A percentile compares a stretch with the other conserved stretches of the same genome.
These are phyloP conservation scores for Conidiobolus incongruus DNA, from an alignment of 371 early-diverging fungal genomes.

Conservation along the genomic window DNA sequence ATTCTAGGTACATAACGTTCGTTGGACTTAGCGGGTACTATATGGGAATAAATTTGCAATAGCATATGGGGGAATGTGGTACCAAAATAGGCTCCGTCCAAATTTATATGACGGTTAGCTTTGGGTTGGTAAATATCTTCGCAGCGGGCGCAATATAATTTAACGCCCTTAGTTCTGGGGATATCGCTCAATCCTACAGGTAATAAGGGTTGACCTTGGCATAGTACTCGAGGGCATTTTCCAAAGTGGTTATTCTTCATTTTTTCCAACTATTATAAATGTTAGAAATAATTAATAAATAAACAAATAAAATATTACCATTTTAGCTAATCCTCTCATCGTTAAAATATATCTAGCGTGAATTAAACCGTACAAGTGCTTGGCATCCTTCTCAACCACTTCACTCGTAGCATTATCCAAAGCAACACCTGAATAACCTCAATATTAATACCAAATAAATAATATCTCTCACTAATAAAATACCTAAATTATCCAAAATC, in stretches of 20 bases:
- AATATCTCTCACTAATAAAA: slow-evolving; percentile 26
- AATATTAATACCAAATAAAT: not conserved
- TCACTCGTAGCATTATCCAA: slow-evolving; percentile 39
- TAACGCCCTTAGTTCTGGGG: slow-evolving; percentile 59
- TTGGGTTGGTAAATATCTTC: slow-evolving; percentile 89
- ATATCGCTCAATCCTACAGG: slow-evolving; percentile 82
- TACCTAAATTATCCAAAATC: slow-evolving; percentile 76
- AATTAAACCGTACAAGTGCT: slow-evolving; percentile 77
- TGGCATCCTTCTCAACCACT: slow-evolving; percentile 50
- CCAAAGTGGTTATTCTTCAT: slow-evolving; percentile 65
- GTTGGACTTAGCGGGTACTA: slow-evolving; percentile 34
- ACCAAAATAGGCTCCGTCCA: slow-evolving; percentile 97
- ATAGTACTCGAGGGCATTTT: slow-evolving; percentile 79
- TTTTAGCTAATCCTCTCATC: slow-evolving; percentile 58
- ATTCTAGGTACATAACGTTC: slow-evolving; percentile 82
- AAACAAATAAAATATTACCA: slow-evolving; percentile 23
- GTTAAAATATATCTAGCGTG: slow-evolving; percentile 87
- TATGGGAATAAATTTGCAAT: slow-evolving; percentile 73
- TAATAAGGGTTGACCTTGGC: slow-evolving; percentile 56
- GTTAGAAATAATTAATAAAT: not conserved
- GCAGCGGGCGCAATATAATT: slow-evolving; percentile 82
- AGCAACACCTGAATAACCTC: no score
- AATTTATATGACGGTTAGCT: slow-evolving; percentile 43
- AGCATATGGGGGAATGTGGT: slow-evolving; percentile 93
- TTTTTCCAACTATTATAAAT: not conserved